Evolutionary conservation across 495 filamentous ascomycete genomes (phyloP), one percentile per base, ranked within the genome.

Genomic region (Penicillium bovifimosum): DNA sequence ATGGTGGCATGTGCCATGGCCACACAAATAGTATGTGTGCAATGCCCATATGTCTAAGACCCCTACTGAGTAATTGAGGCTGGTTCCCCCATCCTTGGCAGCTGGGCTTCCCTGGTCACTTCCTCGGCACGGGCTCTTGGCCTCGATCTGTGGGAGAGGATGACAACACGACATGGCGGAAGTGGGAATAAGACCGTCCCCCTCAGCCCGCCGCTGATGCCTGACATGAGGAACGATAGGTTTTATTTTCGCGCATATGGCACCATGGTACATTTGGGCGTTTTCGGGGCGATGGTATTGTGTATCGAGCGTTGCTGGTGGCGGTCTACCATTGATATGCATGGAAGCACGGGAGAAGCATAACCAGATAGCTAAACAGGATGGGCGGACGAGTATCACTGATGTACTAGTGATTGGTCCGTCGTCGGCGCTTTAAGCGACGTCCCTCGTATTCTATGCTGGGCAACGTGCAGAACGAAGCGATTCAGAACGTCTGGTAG

Each of bases 311-410:
- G 39, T 53, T 26, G 41, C 52, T 47, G 45, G 48, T 59, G 56
- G 55, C 55, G 55, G 49, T 48, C 56, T 60, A 43, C 50, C 51
- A 55, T 32, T 56, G 53, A 57, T 54, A 62, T 65, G 62, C 66
- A 69, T 69, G 52, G 64, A 67, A 69, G 55, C 50, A 49, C 62
- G 66, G 62, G 55, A 69, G 62, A 69, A 69, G 47, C 47, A 47
- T 20, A 32, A 17, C 47, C n/a, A 10, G 13, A 20, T 35, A 52
- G 34, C 42, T 31, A n/a, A 36, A 16, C 31, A 33, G 48, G 9
- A 20, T 14, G 18, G 7, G 31, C 7, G 24, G 20, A 28, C 20
- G 7, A 26, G 28, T n/a, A n/a, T n/a, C n/a, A 29, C 14, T 46
- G 20, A 24, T 2, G 20, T 6, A 32, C 8, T 16, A 55, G 34